phyloP scores from a whole-genome alignment of 805 yeast species.

The Zygoascus flipseniorum region DNA sequence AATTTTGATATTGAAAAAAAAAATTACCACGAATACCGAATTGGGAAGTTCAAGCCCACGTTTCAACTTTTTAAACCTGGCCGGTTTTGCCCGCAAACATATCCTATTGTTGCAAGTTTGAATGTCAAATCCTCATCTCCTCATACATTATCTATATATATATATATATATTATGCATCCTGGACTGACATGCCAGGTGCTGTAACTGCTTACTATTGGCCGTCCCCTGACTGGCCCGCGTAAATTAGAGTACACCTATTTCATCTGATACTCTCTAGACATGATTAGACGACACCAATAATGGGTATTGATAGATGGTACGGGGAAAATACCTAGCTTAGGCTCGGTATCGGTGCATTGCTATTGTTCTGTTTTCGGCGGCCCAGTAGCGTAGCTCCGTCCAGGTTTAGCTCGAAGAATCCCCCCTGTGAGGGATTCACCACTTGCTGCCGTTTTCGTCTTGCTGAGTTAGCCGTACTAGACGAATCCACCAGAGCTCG shows the following conservation, averaged over 20 bases:
- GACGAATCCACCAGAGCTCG: background rate
- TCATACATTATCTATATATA: background rate
- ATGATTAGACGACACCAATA: too few relatives aligned
- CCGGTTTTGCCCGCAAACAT: too few relatives aligned
- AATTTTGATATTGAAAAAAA: background rate
- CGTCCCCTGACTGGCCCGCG: background rate
- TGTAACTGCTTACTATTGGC: background rate
- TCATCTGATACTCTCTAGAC: too few relatives aligned
- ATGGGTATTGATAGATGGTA: too few relatives aligned
- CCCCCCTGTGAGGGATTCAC: conserved; percentile 7
- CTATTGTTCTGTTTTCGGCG: conserved; percentile 32
- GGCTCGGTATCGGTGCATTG: background rate
- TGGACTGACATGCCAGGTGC: background rate
- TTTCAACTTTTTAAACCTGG: background rate
- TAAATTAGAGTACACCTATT: background rate
- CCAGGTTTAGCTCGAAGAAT: conserved; percentile 49
- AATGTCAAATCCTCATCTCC: background rate
- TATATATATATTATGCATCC: background rate
- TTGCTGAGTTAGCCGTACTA: background rate
- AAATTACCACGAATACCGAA: background rate
- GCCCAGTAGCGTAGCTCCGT: conserved; percentile 55
- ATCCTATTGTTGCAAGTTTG: background rate
- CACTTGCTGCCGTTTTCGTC: conserved; percentile 1
- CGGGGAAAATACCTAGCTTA: background rate
- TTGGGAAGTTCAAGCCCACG: background rate